These are phyloP conservation scores for Pythium biforme DNA, from an alignment of 352 stramenopile species.

Conservation along the genomic window DNA sequence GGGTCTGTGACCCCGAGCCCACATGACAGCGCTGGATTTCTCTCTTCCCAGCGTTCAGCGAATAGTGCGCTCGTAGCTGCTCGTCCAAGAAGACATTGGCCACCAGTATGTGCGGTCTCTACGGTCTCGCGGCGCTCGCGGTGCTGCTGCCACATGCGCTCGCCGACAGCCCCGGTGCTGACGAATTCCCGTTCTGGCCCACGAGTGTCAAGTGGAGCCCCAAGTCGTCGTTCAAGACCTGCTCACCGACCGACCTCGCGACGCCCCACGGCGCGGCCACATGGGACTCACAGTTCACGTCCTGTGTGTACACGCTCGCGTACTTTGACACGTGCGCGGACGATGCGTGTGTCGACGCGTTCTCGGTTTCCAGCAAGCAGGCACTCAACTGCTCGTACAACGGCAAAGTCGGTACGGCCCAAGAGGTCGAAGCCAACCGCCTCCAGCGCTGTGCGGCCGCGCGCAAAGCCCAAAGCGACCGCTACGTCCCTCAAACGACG, in stretches of 20 bases:
- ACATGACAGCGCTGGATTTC: background rate
- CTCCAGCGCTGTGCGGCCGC: slow-evolving; percentile 8
- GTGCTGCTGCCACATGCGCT: background rate
- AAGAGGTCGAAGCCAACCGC: slow-evolving; percentile 16
- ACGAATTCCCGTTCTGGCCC: slow-evolving; percentile 23
- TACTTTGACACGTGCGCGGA: slow-evolving; percentile 23
- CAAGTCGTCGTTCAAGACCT: slow-evolving; percentile 2
- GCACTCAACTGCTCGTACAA: slow-evolving; percentile 24
- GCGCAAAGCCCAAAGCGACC: slow-evolving; percentile 1
- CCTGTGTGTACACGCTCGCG: slow-evolving; percentile 17
- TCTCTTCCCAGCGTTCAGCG: background rate
- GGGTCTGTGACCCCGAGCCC: background rate
- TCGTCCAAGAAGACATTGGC: no score
- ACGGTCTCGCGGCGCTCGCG: background rate
- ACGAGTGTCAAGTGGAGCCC: slow-evolving; percentile 14
- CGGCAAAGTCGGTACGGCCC: slow-evolving; percentile 14
- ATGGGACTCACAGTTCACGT: slow-evolving; percentile 17
- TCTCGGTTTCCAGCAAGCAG: slow-evolving; percentile 2
- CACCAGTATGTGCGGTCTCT: slow-evolving; percentile 4
- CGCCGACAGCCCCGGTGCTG: slow-evolving; percentile 19
- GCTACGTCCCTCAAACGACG: slow-evolving; percentile 4
- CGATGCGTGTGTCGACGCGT: slow-evolving; percentile 15
- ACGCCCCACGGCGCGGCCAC: slow-evolving; percentile 8
- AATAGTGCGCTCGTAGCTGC: no score
- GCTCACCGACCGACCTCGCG: slow-evolving; percentile 7